Evolutionary conservation across 192 early-diverging fungal genomes (phyloP).

Genomic region (Coemansia sp.): DNA sequence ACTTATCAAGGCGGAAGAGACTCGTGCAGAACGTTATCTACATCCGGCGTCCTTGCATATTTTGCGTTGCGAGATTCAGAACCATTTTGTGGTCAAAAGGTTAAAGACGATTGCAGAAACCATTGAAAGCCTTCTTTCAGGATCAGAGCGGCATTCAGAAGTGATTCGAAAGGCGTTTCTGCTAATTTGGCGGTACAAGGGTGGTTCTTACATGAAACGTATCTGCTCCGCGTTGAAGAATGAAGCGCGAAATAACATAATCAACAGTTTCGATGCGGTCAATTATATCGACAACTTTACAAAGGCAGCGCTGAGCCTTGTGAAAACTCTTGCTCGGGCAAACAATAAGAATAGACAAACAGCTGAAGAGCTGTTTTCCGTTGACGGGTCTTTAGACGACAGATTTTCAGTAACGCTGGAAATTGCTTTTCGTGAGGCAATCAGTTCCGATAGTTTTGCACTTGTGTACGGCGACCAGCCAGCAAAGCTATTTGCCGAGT

Average conservation of each 20-base stretch:
- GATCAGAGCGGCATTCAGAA: background rate
- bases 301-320: background rate
- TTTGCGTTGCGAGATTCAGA: background rate
- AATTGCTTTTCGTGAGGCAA: background rate
- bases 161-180: background rate
- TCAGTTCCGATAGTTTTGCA: background rate
- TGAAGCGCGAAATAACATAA: background rate
- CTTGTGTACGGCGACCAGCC: background rate
- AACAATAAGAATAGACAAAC: background rate
- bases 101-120: background rate
- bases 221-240: background rate
- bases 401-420: background rate
- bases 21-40: background rate
- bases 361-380: background rate
- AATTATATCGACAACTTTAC: background rate
- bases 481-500: background rate
- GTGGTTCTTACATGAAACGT: background rate
- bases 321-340: background rate
- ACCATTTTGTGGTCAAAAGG: background rate
- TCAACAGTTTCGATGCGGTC: background rate
- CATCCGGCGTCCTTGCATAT: background rate
- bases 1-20: background rate
- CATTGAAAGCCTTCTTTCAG: background rate
- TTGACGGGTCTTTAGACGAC: background rate
- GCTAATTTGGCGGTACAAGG: background rate